Evolutionary conservation across 169 alveolate genomes (phyloP).

Genomic region (Plasmodium chabaudi): DNA sequence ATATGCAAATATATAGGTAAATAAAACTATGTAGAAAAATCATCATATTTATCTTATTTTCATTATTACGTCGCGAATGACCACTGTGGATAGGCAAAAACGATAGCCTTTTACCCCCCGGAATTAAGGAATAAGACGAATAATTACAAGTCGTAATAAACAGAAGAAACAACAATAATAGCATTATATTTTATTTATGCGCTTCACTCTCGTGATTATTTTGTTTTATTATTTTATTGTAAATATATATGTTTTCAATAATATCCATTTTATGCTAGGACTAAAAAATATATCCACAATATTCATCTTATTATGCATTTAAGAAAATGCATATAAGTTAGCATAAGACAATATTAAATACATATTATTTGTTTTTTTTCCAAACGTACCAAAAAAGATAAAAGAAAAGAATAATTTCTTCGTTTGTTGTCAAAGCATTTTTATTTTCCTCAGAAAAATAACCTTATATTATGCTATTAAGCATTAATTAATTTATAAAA

Average conservation of each 20-base stretch:
- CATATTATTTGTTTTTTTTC: neutral
- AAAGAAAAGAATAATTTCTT: neutral
- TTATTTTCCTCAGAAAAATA: constrained; percentile 1
- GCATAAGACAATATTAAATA: neutral
- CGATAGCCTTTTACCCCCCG: constrained; percentile 37
- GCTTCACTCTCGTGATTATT: constrained; percentile 1
- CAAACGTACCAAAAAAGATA: neutral
- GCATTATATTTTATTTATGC: constrained; percentile 53
- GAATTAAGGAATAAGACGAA: constrained; percentile 36
- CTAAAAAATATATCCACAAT: neutral
- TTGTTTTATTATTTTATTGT: neutral
- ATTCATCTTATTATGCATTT: neutral
- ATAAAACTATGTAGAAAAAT: neutral
- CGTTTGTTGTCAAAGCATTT: neutral
- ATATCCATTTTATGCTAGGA: constrained; percentile 17
- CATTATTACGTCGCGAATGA: constrained; percentile 27
- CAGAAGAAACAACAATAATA: constrained; percentile 39
- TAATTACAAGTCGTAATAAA: constrained; percentile 5
- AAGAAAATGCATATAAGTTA: neutral
- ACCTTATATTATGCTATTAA: neutral
- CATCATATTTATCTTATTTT: neutral
- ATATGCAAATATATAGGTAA: neutral
- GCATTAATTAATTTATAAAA: neutral
- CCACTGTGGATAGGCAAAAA: constrained; percentile 34
- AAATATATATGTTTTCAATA: neutral